Base-by-base conservation (phyloP, 1,139 yeast species). In the Taphrina populina region DNA sequence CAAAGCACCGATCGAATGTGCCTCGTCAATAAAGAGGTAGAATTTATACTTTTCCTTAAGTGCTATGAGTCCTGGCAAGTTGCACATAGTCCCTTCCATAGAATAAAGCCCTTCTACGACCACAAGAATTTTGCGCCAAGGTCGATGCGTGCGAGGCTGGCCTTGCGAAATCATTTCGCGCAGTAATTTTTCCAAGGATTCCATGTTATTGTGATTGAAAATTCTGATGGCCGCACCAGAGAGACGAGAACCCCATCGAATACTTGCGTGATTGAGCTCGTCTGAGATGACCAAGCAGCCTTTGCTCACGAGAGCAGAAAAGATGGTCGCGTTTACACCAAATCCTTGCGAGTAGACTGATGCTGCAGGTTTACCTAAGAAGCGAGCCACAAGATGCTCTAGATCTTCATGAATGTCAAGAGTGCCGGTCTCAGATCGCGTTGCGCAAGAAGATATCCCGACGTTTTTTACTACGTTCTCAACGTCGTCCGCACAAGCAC, bases 1-100 rank as follows among this genome's bases (percentile, higher is more conserved):
- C 71, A 92, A 78, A 7, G 98, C 98, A 66, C 99, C 99, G 66
- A 94, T 84, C 2, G 97, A 90, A 70, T 92, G 99, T 17, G 98
- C 98, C 71, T 92, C 99, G 69, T 92, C 99, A 60, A 94, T 86
- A 67, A 86, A 92, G 59, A 92, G 73, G 67, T 87, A 87, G 67
- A 92, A 85, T 67, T 88, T 88, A 74, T 94, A 92, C 69, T 85
- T 86, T 52, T 87, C 79, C 65, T 86, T 84, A 63, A 92, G 74
- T 64, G 79, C 84, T 37, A 92, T 76, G 53, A 92, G 69, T 61
- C 72, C 78, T 8, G 97, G 96, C 64, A 92, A 76, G 67, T 92
- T 84, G 69, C 88, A 82, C 80, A 88, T 76, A 62, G 95, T 88
- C 64, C 99, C 99, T 72, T 92, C 99, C 99, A 92, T 92, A 17